A percentile compares a stretch with the other conserved stretches of the same genome.
Evolutionary conservation across 2,329 filamentous ascomycete species (phyloP).

Genomic region (Aspergillus amoenus): DNA sequence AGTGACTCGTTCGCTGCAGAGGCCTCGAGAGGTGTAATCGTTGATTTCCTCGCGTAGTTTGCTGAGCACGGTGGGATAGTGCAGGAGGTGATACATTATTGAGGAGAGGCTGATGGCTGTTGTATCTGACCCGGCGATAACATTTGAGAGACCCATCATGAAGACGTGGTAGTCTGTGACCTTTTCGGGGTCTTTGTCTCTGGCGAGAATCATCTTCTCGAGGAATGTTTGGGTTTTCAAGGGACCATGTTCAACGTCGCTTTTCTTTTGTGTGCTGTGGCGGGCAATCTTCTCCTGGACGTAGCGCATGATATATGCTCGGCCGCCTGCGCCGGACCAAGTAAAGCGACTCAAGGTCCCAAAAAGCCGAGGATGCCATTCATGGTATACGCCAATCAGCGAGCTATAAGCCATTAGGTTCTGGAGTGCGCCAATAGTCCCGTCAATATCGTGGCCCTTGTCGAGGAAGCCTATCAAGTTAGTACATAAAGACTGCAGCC

Average conservation of each 20-base stretch:
- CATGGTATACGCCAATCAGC: conserved; percentile 44
- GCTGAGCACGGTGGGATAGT: conserved; percentile 27
- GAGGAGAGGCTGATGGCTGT: conserved; percentile 50
- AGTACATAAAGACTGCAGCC: not conserved
- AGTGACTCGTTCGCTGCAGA: conserved; percentile 28
- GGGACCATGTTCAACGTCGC: not conserved
- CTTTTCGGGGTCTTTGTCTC: conserved; percentile 43
- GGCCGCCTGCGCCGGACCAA: conserved; percentile 31
- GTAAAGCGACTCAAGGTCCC: conserved; percentile 28
- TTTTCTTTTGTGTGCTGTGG: conserved; percentile 20
- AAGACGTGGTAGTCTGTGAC: conserved; percentile 42
- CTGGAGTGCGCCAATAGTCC: conserved; percentile 43
- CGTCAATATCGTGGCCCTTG: conserved; percentile 46
- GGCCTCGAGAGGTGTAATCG: conserved; percentile 20
- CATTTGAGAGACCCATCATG: conserved; percentile 39
- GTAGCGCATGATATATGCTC: conserved; percentile 34
- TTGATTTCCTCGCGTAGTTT: conserved; percentile 37
- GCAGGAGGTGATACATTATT: conserved; percentile 48
- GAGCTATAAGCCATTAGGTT: conserved; percentile 37
- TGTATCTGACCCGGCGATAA: conserved; percentile 43
- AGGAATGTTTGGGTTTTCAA: conserved; percentile 39
- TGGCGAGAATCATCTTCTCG: conserved; percentile 43
- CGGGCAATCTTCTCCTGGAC: conserved; percentile 33
- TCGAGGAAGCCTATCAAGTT: conserved; percentile 48
- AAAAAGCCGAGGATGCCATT: conserved; percentile 39